Evolutionary conservation across 2,329 filamentous ascomycete species (phyloP).

Genomic region (Aspergillus nomiae): DNA sequence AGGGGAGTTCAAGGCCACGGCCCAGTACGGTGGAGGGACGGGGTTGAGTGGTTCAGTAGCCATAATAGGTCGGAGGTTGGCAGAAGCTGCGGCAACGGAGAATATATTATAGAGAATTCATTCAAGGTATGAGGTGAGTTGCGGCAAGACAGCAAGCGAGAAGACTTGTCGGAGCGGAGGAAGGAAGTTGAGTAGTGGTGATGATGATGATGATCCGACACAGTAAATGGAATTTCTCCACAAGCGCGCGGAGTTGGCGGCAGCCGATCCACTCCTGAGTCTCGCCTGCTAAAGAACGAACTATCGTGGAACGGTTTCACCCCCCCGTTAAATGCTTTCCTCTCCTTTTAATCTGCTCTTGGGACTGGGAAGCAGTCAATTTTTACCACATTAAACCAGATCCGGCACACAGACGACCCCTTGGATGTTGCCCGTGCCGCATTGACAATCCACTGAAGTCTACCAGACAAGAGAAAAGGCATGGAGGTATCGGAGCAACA

Average conservation of each 20-base stretch:
- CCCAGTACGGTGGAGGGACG: slow-evolving; percentile 73
- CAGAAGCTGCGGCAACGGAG: not conserved
- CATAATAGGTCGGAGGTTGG: slow-evolving; percentile 19
- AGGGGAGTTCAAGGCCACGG: slow-evolving; percentile 73
- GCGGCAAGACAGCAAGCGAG: slow-evolving; percentile 13
- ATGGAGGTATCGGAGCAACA: slow-evolving; percentile 25
- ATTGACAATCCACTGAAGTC: not conserved
- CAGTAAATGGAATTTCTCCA: slow-evolving; percentile 28
- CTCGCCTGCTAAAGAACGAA: slow-evolving; percentile 10
- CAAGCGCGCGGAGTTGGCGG: slow-evolving; percentile 29
- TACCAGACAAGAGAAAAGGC: slow-evolving; percentile 12
- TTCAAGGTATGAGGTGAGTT: not conserved
- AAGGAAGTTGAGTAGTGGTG: slow-evolving; percentile 5
- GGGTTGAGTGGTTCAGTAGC: slow-evolving; percentile 29
- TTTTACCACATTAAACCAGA: not conserved
- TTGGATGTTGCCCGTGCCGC: not conserved
- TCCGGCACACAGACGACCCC: not conserved
- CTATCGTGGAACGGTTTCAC: slow-evolving; percentile 9
- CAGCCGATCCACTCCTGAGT: slow-evolving; percentile 27
- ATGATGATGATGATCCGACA: slow-evolving; percentile 21
- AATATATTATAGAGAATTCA: not conserved
- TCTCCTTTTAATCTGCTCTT: slow-evolving; percentile 1
- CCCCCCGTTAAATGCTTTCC: slow-evolving; percentile 4
- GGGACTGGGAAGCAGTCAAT: not conserved
- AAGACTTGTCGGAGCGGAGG: not conserved